phyloP scores from a whole-genome alignment of 768 basidiomycete species.

The Suillus brevipes region DNA sequence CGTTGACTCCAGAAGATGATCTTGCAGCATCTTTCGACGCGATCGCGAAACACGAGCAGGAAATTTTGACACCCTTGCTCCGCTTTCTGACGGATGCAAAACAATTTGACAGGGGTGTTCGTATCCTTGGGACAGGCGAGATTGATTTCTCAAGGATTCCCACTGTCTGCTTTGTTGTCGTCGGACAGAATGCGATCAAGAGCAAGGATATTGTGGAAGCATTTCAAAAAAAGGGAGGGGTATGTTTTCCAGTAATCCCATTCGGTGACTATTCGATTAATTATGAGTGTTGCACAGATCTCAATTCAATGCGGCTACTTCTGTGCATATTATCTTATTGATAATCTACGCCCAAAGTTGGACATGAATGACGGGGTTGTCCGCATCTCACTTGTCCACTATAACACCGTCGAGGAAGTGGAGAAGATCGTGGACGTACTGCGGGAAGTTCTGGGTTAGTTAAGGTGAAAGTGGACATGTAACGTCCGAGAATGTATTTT shows the following conservation, averaged over 20 bases:
- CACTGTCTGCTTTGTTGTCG: conserved; percentile 72
- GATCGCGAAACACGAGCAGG: conserved; percentile 63
- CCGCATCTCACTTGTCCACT: conserved; percentile 76
- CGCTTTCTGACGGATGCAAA: conserved; percentile 50
- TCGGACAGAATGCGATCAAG: conserved; percentile 52
- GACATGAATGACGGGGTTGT: conserved; percentile 67
- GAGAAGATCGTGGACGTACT: conserved; percentile 56
- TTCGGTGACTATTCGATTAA: conserved; percentile 1
- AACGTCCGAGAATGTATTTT: background rate
- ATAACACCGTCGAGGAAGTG: conserved; percentile 76
- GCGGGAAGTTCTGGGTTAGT: conserved; percentile 44
- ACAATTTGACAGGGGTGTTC: conserved; percentile 58
- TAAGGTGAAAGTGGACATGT: background rate
- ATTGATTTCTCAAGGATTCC: conserved; percentile 50
- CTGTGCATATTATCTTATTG: conserved; percentile 67
- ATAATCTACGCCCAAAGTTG: conserved; percentile 54
- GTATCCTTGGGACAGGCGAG: conserved; percentile 63
- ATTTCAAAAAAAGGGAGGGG: conserved; percentile 64
- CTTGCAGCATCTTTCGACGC: conserved; percentile 54
- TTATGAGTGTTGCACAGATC: conserved; percentile 43
- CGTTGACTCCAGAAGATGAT: conserved; percentile 50
- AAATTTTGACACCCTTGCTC: conserved; percentile 54
- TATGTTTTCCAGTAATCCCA: conserved; percentile 37
- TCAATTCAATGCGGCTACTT: conserved; percentile 80
- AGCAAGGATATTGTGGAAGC: conserved; percentile 65